phyloP scores from a whole-genome alignment of 2,329 filamentous ascomycete genomes.

The Setomelanomma holmii region DNA sequence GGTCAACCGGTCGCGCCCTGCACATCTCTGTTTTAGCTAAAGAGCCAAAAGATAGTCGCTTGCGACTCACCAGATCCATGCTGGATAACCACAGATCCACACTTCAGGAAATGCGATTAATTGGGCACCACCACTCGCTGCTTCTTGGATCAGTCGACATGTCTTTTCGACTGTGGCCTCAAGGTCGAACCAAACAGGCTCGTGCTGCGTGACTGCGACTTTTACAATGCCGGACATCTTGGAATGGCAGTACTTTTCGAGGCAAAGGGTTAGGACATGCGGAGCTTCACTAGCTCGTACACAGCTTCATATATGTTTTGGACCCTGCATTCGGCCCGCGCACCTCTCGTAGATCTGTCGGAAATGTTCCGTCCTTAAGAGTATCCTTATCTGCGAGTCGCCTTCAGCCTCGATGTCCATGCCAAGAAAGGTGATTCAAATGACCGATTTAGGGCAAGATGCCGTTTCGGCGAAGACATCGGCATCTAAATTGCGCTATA shows the following conservation, averaged over 20 bases:
- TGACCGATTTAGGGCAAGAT: neutral
- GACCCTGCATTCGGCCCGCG: neutral
- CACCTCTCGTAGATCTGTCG: neutral
- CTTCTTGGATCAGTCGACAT: slow-evolving; percentile 63
- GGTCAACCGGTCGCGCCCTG: slow-evolving; percentile 53
- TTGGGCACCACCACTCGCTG: slow-evolving; percentile 60
- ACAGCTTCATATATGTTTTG: neutral
- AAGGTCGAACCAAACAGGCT: slow-evolving; percentile 68
- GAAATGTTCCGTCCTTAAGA: neutral
- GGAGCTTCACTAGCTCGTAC: neutral
- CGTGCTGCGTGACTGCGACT: slow-evolving; percentile 64
- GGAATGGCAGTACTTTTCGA: neutral
- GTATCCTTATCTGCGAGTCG: no score
- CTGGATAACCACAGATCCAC: slow-evolving; percentile 56
- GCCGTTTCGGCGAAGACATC: neutral
- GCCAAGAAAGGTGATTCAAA: neutral
- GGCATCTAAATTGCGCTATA: neutral
- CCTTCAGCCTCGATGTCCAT: neutral
- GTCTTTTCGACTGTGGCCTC: slow-evolving; percentile 63
- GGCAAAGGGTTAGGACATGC: neutral
- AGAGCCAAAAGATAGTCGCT: neutral
- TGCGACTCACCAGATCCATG: slow-evolving; percentile 53
- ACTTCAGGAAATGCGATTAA: slow-evolving; percentile 60
- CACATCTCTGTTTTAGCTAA: neutral
- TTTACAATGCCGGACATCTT: slow-evolving; percentile 1